These are phyloP conservation scores for Micractinium conductrix DNA, from an alignment of 139 green algal genomes.

Conservation along the genomic window DNA sequence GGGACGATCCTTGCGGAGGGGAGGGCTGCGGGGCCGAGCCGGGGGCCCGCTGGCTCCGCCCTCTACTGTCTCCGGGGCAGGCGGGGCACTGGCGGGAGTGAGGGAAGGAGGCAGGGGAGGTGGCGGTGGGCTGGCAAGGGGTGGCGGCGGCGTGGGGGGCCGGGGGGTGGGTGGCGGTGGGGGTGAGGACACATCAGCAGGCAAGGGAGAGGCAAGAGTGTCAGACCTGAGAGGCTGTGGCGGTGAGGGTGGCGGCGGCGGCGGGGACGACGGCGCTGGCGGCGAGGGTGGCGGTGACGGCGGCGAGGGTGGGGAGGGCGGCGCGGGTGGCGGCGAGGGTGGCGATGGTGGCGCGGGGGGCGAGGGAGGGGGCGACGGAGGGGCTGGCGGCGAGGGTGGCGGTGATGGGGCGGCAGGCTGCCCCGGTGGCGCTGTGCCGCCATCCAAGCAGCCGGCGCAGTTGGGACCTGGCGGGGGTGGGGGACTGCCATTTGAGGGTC, in stretches of 20 bases:
- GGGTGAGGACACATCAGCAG: neutral
- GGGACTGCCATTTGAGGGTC: neutral
- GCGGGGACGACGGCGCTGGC: neutral
- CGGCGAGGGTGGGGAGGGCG: neutral
- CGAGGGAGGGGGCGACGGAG: neutral
- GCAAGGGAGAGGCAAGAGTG: neutral
- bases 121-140: too few species aligned
- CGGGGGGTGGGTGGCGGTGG: neutral
- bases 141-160: neutral
- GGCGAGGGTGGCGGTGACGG: neutral
- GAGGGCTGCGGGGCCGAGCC: too few species aligned
- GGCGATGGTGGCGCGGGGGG: neutral
- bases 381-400: neutral
- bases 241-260: neutral
- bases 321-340: neutral
- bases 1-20: too few species aligned
- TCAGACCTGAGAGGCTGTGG: too few species aligned
- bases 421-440: neutral
- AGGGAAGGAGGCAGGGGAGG: too few species aligned
- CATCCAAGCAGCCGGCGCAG: neutral
- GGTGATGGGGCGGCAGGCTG: neutral
- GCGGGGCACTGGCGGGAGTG: too few species aligned
- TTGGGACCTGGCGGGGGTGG: neutral
- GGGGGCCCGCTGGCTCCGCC: too few species aligned
- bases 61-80: too few species aligned